These are phyloP conservation scores for Starmerella gropengiesseri DNA, from an alignment of 805 yeast genomes.

Conservation along the genomic window DNA sequence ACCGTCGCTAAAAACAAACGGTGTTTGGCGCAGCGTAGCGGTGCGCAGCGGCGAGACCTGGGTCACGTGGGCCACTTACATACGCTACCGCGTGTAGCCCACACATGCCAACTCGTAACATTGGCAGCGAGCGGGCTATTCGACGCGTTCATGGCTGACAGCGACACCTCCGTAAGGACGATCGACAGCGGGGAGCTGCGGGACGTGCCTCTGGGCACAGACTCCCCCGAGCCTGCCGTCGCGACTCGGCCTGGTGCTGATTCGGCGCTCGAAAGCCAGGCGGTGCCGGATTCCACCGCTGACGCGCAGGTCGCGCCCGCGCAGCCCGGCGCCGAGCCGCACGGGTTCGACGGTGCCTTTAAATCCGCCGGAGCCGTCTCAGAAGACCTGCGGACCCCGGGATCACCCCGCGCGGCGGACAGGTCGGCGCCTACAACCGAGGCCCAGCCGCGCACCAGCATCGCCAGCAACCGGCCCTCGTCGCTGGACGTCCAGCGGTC, in stretches of 20 bases:
- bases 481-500: not conserved
- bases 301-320: not conserved
- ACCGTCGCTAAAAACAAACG: too few relatives aligned
- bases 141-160: slow-evolving; percentile 6
- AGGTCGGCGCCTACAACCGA: not conserved
- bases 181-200: slow-evolving; percentile 1
- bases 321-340: not conserved
- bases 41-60: too few relatives aligned
- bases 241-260: too few relatives aligned
- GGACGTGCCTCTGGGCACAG: not conserved
- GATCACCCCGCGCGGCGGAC: not conserved
- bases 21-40: too few relatives aligned
- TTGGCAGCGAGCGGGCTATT: not conserved
- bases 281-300: not conserved
- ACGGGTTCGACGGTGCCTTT: too few relatives aligned
- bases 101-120: not conserved
- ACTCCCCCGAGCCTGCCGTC: not conserved
- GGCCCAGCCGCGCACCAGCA: not conserved
- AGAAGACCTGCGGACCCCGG: too few relatives aligned
- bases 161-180: slow-evolving; percentile 1
- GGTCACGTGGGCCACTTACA: too few relatives aligned
- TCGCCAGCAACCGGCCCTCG: slow-evolving; percentile 1
- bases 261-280: not conserved
- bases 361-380: too few relatives aligned
- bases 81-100: not conserved